Conservation (phyloP, 1,139 yeast species). For the Debaryomycetaceae sp. region DNA sequence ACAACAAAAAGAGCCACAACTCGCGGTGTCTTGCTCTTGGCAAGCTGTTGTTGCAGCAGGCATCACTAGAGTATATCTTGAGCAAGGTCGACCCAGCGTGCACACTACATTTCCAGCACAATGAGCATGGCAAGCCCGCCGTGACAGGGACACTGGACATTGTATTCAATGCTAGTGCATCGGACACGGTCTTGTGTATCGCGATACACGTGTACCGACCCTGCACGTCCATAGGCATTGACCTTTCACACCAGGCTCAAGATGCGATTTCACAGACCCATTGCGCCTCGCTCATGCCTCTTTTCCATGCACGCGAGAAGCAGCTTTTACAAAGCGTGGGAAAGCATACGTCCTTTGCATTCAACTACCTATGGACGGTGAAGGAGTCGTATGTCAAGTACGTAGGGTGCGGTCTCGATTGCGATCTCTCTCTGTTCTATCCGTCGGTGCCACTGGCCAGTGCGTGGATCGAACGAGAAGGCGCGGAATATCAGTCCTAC, state of each 20-base stretch:
- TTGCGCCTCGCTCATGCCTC: slow-evolving; percentile 29
- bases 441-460: too few relatives aligned
- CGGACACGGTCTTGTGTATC: slow-evolving; percentile 38
- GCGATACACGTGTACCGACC: slow-evolving; percentile 18
- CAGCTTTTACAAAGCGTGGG: slow-evolving; percentile 13
- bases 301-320: slow-evolving; percentile 36
- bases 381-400: slow-evolving; percentile 62
- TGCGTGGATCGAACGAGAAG: too few relatives aligned
- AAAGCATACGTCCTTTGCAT: slow-evolving; percentile 16
- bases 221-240: slow-evolving; percentile 35
- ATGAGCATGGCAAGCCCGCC: slow-evolving; percentile 29
- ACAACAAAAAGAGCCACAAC: slow-evolving; percentile 15
- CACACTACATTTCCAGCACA: slow-evolving; percentile 10
- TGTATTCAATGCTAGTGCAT: slow-evolving; percentile 45
- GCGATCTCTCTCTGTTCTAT: slow-evolving; percentile 26
- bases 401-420: slow-evolving; percentile 50
- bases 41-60: slow-evolving; percentile 12
- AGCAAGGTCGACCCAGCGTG: too few relatives aligned
- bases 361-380: slow-evolving; percentile 58
- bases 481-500: too few relatives aligned
- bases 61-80: slow-evolving; percentile 17
- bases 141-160: slow-evolving; percentile 8
- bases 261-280: slow-evolving; percentile 18
- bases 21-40: too few relatives aligned
- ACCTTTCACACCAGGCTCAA: slow-evolving; percentile 47